Percentiles rank a stretch among this genome's conserved stretches.
phyloP scores from a whole-genome alignment of 768 basidiomycete species.

The Dentipellis sp. region DNA sequence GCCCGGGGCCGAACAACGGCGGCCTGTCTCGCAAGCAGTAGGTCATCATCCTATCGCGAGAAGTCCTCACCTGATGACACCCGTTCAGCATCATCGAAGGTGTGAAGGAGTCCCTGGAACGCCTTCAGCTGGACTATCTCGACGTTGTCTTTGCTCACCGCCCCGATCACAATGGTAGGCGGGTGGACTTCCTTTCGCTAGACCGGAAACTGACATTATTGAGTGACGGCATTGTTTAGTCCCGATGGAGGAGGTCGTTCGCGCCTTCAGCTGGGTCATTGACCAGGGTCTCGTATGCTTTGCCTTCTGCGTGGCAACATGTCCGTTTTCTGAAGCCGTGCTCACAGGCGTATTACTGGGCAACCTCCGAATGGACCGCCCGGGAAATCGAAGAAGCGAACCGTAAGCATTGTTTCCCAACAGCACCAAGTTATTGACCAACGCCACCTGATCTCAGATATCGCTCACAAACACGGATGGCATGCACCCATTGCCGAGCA shows the following conservation, averaged over 20 bases:
- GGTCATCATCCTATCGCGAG: conserved; percentile 1
- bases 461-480: conserved; percentile 42
- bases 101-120: conserved; percentile 36
- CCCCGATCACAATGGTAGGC: conserved; percentile 28
- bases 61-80: not conserved
- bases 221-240: conserved; percentile 13
- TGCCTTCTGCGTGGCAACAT: not conserved
- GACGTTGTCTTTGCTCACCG: conserved; percentile 42
- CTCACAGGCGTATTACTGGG: conserved; percentile 35
- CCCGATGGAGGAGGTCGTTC: conserved; percentile 46
- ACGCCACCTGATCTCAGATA: conserved; percentile 19
- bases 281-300: conserved; percentile 34
- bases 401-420: conserved; percentile 16
- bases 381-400: conserved; percentile 37
- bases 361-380: conserved; percentile 48
- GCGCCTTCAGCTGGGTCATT: conserved; percentile 48
- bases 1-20: conserved; percentile 32
- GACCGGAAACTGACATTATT: not conserved
- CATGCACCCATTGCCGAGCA: conserved; percentile 45
- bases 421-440: not conserved
- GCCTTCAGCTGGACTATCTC: conserved; percentile 47
- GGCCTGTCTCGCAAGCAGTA: conserved; percentile 27
- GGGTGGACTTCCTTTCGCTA: not conserved
- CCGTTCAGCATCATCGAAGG: conserved; percentile 42
- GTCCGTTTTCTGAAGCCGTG: not conserved